phyloP scores from a whole-genome alignment of 2,329 filamentous ascomycete genomes.

The Cercospora zeae-maydis region DNA sequence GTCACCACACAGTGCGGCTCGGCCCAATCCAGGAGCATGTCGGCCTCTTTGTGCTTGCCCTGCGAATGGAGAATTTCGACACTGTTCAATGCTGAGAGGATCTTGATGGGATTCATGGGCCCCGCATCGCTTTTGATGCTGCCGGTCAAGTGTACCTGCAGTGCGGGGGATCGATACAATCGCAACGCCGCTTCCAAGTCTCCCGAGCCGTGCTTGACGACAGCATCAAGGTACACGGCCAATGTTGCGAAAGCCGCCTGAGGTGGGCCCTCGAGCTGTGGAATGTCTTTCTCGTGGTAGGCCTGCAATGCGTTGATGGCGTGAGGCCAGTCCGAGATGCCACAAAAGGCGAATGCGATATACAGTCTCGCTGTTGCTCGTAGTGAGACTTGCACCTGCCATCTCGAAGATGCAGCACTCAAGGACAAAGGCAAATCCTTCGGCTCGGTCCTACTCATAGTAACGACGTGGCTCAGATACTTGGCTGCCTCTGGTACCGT shows the following conservation, averaged over 20 bases:
- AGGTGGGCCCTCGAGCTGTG: constrained; percentile 1
- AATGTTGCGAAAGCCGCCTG: constrained; percentile 19
- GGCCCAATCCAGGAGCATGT: constrained; percentile 61
- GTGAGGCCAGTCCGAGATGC: constrained; percentile 65
- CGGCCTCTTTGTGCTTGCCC: constrained; percentile 48
- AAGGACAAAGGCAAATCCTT: constrained; percentile 25
- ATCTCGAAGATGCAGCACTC: constrained; percentile 41
- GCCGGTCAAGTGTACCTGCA: constrained; percentile 50
- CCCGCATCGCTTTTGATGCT: constrained; percentile 27
- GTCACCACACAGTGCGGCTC: constrained; percentile 66
- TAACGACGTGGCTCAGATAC: constrained; percentile 57
- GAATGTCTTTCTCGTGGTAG: background rate
- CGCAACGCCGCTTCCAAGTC: constrained; percentile 64
- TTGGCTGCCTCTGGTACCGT: constrained; percentile 54
- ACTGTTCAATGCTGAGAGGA: constrained; percentile 49
- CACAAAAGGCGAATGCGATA: constrained; percentile 65
- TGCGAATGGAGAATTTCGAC: constrained; percentile 46
- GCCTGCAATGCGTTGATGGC: constrained; percentile 40
- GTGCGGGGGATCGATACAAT: constrained; percentile 60
- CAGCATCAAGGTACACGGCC: constrained; percentile 64
- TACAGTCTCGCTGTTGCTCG: constrained; percentile 52
- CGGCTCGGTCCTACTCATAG: constrained; percentile 35
- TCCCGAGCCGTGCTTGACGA: constrained; percentile 73
- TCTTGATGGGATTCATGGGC: constrained; percentile 41
- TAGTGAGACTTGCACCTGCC: constrained; percentile 63